Evolutionary conservation across 192 early-diverging fungal species (phyloP).

Genomic region (Backusella circina): DNA sequence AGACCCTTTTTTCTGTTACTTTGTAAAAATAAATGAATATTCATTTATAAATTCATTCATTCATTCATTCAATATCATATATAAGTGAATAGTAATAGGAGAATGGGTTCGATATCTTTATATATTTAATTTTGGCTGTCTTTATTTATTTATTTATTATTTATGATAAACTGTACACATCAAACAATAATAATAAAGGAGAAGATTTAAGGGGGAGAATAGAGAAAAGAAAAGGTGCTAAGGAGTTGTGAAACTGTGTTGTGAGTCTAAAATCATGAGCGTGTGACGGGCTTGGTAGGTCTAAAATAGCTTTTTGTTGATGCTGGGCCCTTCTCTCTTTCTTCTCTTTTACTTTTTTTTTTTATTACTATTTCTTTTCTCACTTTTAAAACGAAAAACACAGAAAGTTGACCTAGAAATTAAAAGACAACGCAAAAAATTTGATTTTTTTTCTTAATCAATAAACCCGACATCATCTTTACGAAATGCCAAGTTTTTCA

Average conservation of each 20-base stretch:
- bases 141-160: neutral
- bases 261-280: slow-evolving; percentile 2
- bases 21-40: neutral
- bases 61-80: neutral
- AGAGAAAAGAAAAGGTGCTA: neutral
- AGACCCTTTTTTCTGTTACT: neutral
- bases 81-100: neutral
- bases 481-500: neutral
- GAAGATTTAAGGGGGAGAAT: neutral
- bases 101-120: neutral
- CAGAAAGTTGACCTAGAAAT: neutral
- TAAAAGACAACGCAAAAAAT: neutral
- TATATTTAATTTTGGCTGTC: neutral
- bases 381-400: neutral
- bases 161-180: neutral
- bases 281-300: slow-evolving; percentile 1
- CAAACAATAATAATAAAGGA: neutral
- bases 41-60: neutral
- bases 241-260: neutral
- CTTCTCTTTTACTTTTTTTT: neutral
- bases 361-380: neutral
- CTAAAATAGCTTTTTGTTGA: slow-evolving; percentile 1
- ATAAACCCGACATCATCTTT: neutral
- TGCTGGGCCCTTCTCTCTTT: neutral
- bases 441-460: neutral